Conservation (phyloP, 1,139 yeast species). For the Taiozyma sp. region DNA sequence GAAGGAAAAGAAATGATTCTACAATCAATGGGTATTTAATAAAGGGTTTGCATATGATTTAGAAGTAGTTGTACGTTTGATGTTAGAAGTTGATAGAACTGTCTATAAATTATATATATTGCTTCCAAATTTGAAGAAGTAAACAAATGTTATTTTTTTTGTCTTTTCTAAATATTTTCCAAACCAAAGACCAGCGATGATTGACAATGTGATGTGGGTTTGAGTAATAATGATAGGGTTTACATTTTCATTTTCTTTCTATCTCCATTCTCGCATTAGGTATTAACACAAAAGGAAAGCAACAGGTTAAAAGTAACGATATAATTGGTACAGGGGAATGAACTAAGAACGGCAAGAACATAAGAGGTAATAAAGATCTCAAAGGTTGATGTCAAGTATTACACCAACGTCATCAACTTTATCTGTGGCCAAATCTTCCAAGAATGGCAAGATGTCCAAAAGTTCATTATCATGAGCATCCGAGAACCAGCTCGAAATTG, state of each 20-base stretch:
- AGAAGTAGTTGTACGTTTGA: background rate
- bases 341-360: background rate
- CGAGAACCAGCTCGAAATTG: constrained; percentile 98
- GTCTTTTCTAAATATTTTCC: background rate
- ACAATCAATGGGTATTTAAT: background rate
- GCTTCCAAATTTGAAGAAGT: background rate
- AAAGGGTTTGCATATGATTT: background rate
- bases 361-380: constrained; percentile 13
- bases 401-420: constrained; percentile 75
- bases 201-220: background rate
- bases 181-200: constrained; percentile 1
- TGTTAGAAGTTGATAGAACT: background rate
- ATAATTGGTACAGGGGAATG: background rate
- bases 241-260: background rate
- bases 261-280: background rate
- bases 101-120: background rate
- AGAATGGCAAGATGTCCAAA: constrained; percentile 82
- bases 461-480: constrained; percentile 96
- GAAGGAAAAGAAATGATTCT: constrained; percentile 3
- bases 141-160: background rate
- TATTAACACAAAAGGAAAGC: background rate
- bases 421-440: constrained; percentile 69
- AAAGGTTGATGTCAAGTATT: constrained; percentile 71
- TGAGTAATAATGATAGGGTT: background rate
- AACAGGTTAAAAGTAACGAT: background rate